Evolutionary conservation across 225 moss, liverwort and hornwort genomes (phyloP).

Genomic region (Thuidium tamariscinum): DNA sequence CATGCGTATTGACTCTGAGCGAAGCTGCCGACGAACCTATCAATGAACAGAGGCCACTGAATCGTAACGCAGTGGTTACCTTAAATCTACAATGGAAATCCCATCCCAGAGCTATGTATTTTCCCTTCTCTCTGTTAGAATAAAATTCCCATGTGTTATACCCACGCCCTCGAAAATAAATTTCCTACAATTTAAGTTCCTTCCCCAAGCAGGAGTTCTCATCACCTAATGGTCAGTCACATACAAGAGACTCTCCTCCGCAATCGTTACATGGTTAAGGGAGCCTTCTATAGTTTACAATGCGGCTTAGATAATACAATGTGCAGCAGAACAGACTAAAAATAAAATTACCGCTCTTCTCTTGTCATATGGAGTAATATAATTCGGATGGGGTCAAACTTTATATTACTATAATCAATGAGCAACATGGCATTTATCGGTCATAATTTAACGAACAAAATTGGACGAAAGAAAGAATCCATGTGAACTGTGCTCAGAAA

Average conservation of each 20-base stretch:
- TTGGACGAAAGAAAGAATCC: background rate
- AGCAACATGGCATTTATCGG: background rate
- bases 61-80: background rate
- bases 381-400: background rate
- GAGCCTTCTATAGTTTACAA: background rate
- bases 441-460: background rate
- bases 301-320: no score
- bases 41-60: background rate
- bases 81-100: background rate
- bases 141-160: background rate
- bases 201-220: background rate
- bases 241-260: background rate
- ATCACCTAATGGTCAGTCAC: background rate
- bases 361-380: background rate
- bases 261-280: no score
- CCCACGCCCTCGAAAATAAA: background rate
- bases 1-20: background rate
- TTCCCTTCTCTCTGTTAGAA: background rate
- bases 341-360: background rate
- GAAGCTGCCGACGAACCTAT: background rate
- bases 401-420: background rate
- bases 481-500: background rate
- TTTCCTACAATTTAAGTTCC: background rate
- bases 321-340: background rate
- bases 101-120: background rate